phyloP scores from a whole-genome alignment of 306 rosid species.

The Vigna hirtella region DNA sequence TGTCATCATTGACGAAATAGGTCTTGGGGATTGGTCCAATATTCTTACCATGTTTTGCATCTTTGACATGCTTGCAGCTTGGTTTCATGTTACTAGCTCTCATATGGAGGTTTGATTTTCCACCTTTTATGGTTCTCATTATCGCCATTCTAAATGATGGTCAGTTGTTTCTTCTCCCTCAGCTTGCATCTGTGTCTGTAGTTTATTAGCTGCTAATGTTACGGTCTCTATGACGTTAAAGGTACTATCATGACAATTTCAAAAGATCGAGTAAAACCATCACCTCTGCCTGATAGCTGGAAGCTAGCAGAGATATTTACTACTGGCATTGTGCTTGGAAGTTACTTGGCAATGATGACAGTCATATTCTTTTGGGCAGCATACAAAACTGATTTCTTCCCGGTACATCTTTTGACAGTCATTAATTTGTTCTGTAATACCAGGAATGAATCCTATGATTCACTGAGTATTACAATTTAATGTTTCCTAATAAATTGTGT shows the following conservation, averaged over 20 bases:
- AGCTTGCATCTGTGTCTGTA: conserved; percentile 3
- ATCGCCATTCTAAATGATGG: conserved; percentile 95
- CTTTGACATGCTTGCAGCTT: conserved; percentile 64
- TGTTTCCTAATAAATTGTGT: neutral
- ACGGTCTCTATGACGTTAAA: conserved; percentile 37
- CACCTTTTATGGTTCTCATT: conserved; percentile 94
- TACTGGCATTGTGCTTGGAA: conserved; percentile 83
- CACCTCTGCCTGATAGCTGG: conserved; percentile 98
- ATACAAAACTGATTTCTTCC: conserved; percentile 85
- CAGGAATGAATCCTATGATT: neutral
- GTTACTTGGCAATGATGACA: conserved; percentile 95
- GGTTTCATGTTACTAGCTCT: conserved; percentile 97
- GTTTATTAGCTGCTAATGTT: conserved; percentile 27
- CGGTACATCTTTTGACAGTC: conserved; percentile 50
- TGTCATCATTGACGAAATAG: conserved; percentile 9
- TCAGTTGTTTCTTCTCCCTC: conserved; percentile 49
- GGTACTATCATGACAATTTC: conserved; percentile 96
- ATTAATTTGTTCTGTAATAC: neutral
- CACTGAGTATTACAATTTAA: neutral
- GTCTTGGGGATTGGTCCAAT: conserved; percentile 10
- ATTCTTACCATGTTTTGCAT: conserved; percentile 35
- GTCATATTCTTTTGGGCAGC: conserved; percentile 98
- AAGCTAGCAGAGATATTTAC: conserved; percentile 85
- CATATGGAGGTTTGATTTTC: conserved; percentile 88
- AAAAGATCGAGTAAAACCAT: conserved; percentile 90